phyloP scores from a whole-genome alignment of 2,329 filamentous ascomycete genomes.

The Penicillium sp. region DNA sequence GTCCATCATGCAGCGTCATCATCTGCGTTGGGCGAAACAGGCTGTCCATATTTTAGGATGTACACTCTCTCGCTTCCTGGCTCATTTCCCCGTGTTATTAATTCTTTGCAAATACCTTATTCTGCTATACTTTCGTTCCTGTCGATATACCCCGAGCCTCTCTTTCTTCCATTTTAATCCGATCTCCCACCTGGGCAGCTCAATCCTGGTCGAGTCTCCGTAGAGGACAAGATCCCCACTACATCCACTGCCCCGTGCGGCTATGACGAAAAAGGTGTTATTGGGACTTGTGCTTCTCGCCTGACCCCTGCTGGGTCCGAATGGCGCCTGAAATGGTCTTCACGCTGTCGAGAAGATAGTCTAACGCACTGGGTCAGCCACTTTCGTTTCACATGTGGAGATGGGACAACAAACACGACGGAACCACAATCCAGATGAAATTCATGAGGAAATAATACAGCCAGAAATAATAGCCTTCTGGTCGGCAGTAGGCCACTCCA shows the following conservation, averaged over 20 bases:
- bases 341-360: constrained; percentile 33
- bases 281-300: constrained; percentile 25
- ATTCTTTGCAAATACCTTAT: neutral
- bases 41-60: neutral
- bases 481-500: constrained; percentile 54
- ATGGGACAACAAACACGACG: constrained; percentile 45
- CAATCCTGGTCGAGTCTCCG: constrained; percentile 7
- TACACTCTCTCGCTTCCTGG: neutral
- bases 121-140: neutral
- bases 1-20: constrained; percentile 14
- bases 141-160: neutral
- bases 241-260: constrained; percentile 5
- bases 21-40: constrained; percentile 9
- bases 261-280: constrained; percentile 25
- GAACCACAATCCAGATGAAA: constrained; percentile 62
- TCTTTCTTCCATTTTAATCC: neutral
- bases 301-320: constrained; percentile 19
- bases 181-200: neutral
- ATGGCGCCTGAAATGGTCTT: constrained; percentile 30
- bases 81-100: neutral
- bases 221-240: constrained; percentile 11
- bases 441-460: constrained; percentile 64
- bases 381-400: neutral
- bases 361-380: constrained; percentile 18
- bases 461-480: constrained; percentile 63